Percentiles rank a stretch among this genome's conserved stretches.
These are phyloP conservation scores for Ophiostoma sp. DNA, from an alignment of 2,329 filamentous ascomycete species.

Conservation along the genomic window DNA sequence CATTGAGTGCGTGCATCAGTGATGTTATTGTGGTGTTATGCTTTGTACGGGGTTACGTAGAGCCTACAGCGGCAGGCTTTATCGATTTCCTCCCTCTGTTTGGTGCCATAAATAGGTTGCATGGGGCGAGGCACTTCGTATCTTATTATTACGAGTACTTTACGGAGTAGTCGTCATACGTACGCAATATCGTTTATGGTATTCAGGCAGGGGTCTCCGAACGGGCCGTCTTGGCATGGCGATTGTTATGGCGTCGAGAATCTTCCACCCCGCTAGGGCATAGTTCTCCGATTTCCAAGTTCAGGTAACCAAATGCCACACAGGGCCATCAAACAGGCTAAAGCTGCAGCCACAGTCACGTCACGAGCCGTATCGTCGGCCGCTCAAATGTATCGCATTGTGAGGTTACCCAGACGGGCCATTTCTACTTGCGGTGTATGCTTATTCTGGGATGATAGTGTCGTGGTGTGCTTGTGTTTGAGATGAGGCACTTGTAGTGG, in stretches of 20 bases:
- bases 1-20: neutral
- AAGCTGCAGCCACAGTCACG: neutral
- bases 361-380: neutral
- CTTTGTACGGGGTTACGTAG: too few species aligned
- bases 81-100: neutral
- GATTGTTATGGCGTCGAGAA: constrained; percentile 16
- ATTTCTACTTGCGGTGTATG: neutral
- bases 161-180: neutral
- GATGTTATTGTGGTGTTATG: neutral
- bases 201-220: neutral
- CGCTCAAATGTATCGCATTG: neutral
- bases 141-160: neutral
- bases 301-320: neutral
- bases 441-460: neutral
- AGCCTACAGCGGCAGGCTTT: neutral
- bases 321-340: neutral
- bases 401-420: neutral
- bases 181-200: neutral
- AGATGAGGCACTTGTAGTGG: too few species aligned
- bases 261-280: neutral
- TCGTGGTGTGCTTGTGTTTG: too few species aligned
- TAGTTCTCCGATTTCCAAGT: neutral
- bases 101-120: neutral
- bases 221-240: constrained; percentile 9
- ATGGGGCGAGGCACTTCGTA: neutral